phyloP scores from a whole-genome alignment of 257 asterid species.

The Ligustrum vulgare region DNA sequence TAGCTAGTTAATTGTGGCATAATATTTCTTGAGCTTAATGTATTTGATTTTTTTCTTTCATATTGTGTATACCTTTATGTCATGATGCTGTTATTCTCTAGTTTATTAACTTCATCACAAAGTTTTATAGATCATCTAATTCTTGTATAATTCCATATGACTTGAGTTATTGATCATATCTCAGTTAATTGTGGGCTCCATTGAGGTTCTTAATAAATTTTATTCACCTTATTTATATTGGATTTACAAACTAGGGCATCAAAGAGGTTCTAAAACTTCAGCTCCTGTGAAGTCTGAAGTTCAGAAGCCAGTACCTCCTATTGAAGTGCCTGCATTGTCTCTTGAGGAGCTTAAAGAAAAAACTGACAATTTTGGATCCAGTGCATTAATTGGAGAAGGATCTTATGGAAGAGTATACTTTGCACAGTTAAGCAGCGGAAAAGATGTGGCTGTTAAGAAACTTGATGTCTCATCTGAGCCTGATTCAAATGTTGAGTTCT shows the following conservation, averaged over 20 bases:
- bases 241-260: constrained; percentile 46
- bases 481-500: constrained; percentile 80
- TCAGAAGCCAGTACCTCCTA: constrained; percentile 69
- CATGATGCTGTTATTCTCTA: not conserved
- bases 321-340: constrained; percentile 77
- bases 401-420: constrained; percentile 90
- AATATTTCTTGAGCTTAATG: not conserved
- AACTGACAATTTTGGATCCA: constrained; percentile 84
- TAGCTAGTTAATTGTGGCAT: not conserved
- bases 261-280: constrained; percentile 57
- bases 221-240: constrained; percentile 11
- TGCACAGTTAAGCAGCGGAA: constrained; percentile 63
- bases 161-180: not conserved
- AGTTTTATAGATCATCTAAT: constrained; percentile 1
- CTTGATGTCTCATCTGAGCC: constrained; percentile 93
- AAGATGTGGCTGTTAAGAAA: constrained; percentile 90
- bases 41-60: not conserved
- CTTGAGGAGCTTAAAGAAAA: constrained; percentile 80
- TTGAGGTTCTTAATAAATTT: constrained; percentile 1
- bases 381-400: constrained; percentile 88
- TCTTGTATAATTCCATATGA: not conserved
- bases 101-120: not conserved
- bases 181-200: constrained; percentile 13
- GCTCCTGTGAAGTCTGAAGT: constrained; percentile 68
- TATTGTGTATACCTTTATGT: not conserved